These are phyloP conservation scores for Nitzschia sp. DNA, from an alignment of 108 stramenopile genomes.

Conservation along the genomic window DNA sequence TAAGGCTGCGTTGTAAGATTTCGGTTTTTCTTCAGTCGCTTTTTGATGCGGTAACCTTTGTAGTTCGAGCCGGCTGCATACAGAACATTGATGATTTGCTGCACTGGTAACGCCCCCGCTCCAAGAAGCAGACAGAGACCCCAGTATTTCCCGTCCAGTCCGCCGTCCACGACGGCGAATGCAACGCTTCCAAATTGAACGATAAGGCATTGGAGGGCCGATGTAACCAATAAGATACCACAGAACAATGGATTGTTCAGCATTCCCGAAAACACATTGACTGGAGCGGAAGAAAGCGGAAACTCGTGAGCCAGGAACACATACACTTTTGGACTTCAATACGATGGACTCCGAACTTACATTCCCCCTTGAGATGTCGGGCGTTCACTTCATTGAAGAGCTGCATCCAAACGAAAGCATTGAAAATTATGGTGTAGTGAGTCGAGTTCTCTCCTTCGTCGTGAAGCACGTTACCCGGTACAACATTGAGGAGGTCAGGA, in stretches of 20 bases:
- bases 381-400: conserved; percentile 97
- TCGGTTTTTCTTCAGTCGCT: conserved; percentile 7
- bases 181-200: conserved; percentile 89
- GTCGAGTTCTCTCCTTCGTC: conserved; percentile 53
- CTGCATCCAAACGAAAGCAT: conserved; percentile 97
- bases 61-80: conserved; percentile 23
- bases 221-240: conserved; percentile 75
- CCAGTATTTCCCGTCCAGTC: conserved; percentile 53
- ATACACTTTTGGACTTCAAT: too few species aligned
- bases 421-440: conserved; percentile 95
- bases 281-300: conserved; percentile 37
- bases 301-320: too few species aligned
- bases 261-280: conserved; percentile 84
- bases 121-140: conserved; percentile 53
- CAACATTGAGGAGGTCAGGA: conserved; percentile 53
- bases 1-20: conserved; percentile 2
- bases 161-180: conserved; percentile 62
- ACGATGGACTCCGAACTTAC: conserved; percentile 30
- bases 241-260: conserved; percentile 81
- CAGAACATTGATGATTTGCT: conserved; percentile 59
- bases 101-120: conserved; percentile 55
- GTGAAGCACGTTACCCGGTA: conserved; percentile 54
- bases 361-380: conserved; percentile 81
- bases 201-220: conserved; percentile 85
- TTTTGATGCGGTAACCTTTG: conserved; percentile 13